Conservation (phyloP, 371 early-diverging fungal species). For the Mortierella sp. region DNA sequence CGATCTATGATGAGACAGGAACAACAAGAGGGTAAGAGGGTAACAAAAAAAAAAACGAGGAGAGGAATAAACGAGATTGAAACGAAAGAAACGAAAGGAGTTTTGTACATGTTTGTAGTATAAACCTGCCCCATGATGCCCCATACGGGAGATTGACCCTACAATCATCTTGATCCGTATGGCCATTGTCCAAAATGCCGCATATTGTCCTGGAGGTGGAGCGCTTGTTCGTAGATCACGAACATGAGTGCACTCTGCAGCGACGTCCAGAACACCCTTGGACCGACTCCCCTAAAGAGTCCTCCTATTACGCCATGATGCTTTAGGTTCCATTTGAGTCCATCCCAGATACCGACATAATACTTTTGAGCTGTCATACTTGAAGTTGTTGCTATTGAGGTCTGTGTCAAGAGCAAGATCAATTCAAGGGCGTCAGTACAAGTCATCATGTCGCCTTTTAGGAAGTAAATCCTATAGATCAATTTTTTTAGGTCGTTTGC, state of each 20-base stretch:
- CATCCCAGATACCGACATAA: conserved; percentile 73
- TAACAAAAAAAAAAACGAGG: too few species aligned
- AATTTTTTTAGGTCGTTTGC: not conserved
- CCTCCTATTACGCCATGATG: conserved; percentile 70
- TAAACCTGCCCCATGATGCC: too few species aligned
- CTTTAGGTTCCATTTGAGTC: conserved; percentile 70
- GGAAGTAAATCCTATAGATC: too few species aligned
- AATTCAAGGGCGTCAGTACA: not conserved
- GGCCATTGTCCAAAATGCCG: conserved; percentile 50
- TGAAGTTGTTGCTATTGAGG: conserved; percentile 17
- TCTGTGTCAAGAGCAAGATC: not conserved
- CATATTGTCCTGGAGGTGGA: conserved; percentile 56
- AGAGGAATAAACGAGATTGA: too few species aligned
- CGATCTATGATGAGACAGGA: too few species aligned
- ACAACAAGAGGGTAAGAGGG: too few species aligned
- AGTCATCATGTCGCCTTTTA: too few species aligned
- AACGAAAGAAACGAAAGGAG: too few species aligned
- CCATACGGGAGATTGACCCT: too few species aligned
- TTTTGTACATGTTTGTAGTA: too few species aligned
- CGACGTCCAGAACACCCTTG: conserved; percentile 75
- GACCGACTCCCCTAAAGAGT: conserved; percentile 74
- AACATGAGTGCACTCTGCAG: conserved; percentile 78
- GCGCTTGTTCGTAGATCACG: conserved; percentile 73
- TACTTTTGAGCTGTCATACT: conserved; percentile 57
- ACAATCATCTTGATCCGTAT: conserved; percentile 22